Conservation (phyloP, 371 early-diverging fungal species). For the Mucor saturninus region DNA sequence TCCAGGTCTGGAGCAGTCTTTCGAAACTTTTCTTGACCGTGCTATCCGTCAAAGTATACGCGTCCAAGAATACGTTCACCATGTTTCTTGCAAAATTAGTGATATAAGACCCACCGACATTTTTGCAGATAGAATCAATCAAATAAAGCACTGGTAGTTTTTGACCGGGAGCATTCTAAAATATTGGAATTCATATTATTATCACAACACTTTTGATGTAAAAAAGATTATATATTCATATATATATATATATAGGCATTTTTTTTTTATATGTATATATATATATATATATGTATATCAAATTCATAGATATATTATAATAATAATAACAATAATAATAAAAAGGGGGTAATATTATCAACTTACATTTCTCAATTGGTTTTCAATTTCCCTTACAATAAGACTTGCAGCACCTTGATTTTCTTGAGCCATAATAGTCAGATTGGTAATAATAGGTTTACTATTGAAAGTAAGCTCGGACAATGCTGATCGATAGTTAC, state of each 20-base stretch:
- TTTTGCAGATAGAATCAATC: constrained; percentile 93
- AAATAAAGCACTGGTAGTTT: constrained; percentile 90
- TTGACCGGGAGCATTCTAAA: constrained; percentile 72
- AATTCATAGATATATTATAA: not conserved
- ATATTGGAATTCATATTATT: constrained; percentile 1
- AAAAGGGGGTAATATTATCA: constrained; percentile 1
- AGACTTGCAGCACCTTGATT: constrained; percentile 64
- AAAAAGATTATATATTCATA: too few species aligned
- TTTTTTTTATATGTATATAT: constrained; percentile 1
- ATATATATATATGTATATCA: not conserved
- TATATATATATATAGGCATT: not conserved
- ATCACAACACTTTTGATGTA: not conserved
- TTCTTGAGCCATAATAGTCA: constrained; percentile 87
- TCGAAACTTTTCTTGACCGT: constrained; percentile 70
- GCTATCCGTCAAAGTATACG: constrained; percentile 72
- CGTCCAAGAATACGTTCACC: constrained; percentile 69
- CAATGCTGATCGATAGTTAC: constrained; percentile 40
- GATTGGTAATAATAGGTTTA: constrained; percentile 87
- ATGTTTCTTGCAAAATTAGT: constrained; percentile 74
- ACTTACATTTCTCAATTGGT: constrained; percentile 78
- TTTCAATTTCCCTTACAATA: constrained; percentile 86
- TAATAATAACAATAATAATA: constrained; percentile 2
- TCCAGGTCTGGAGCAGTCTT: constrained; percentile 84
- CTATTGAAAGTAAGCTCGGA: constrained; percentile 87
- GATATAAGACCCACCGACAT: constrained; percentile 81